A percentile compares a stretch with the other conserved stretches of the same genome.
Evolutionary conservation across 495 filamentous ascomycete species (phyloP).

Genomic region (Penicillium macrosclerotiorum): DNA sequence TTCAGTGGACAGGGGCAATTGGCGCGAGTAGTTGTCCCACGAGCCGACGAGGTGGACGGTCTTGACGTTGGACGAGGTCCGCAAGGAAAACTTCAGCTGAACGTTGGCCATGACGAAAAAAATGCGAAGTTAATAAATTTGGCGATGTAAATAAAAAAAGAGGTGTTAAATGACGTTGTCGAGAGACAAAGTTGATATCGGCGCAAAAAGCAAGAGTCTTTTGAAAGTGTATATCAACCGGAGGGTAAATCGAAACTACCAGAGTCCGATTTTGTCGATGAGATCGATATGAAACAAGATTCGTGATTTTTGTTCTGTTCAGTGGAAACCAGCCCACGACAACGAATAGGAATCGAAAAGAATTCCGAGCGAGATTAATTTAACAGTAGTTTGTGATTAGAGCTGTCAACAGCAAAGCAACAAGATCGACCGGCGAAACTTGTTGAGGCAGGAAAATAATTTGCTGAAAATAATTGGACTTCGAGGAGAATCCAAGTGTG

Average conservation of each 20-base stretch:
- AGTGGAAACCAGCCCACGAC: slow-evolving; percentile 30
- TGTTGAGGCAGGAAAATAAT: slow-evolving; percentile 28
- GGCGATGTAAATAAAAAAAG: slow-evolving; percentile 20
- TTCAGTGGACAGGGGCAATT: slow-evolving; percentile 88
- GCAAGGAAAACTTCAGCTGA: slow-evolving; percentile 85
- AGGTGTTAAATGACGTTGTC: slow-evolving; percentile 22
- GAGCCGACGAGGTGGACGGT: slow-evolving; percentile 96
- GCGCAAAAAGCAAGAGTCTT: slow-evolving; percentile 17
- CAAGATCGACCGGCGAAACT: slow-evolving; percentile 52
- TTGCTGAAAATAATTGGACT: slow-evolving; percentile 13
- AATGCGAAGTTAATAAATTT: not conserved
- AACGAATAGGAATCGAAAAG: slow-evolving; percentile 16
- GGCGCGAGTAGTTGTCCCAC: slow-evolving; percentile 95
- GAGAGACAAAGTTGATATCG: slow-evolving; percentile 10
- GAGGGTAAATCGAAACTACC: slow-evolving; percentile 22
- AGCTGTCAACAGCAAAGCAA: slow-evolving; percentile 33
- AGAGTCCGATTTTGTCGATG: slow-evolving; percentile 17
- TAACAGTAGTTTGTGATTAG: slow-evolving; percentile 44
- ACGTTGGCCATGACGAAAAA: slow-evolving; percentile 73
- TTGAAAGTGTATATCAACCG: no score
- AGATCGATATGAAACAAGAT: no score
- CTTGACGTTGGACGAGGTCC: slow-evolving; percentile 95
- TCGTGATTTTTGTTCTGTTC: slow-evolving; percentile 5
- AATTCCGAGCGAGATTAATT: slow-evolving; percentile 59
- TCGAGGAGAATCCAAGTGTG: slow-evolving; percentile 33